Evolutionary conservation across 2,329 filamentous ascomycete genomes (phyloP).

Genomic region (Aspergillus sojae): DNA sequence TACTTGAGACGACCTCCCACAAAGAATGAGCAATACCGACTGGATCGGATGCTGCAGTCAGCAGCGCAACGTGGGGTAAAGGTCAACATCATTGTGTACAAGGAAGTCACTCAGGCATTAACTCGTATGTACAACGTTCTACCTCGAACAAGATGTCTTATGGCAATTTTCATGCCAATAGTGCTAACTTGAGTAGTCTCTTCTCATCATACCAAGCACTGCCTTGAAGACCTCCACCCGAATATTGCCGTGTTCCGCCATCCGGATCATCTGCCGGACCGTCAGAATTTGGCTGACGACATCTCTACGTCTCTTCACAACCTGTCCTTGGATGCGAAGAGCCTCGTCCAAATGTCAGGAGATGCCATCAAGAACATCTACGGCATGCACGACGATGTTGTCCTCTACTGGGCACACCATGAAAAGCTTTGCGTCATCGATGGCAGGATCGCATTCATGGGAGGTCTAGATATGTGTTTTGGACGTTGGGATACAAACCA

Average conservation of each 20-base stretch:
- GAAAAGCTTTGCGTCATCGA: slow-evolving; percentile 88
- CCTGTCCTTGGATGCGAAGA: slow-evolving; percentile 57
- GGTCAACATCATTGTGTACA: slow-evolving; percentile 87
- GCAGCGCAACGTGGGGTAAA: slow-evolving; percentile 83
- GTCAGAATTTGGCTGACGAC: slow-evolving; percentile 64
- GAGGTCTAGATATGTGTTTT: slow-evolving; percentile 84
- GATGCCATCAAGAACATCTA: slow-evolving; percentile 79
- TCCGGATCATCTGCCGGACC: slow-evolving; percentile 81
- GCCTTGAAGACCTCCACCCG: slow-evolving; percentile 73
- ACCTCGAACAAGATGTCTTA: not conserved
- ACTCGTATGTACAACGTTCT: slow-evolving; percentile 63
- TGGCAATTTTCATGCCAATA: not conserved
- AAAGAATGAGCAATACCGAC: slow-evolving; percentile 77
- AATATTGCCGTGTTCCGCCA: slow-evolving; percentile 90
- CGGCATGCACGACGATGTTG: slow-evolving; percentile 76
- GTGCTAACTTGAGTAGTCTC: slow-evolving; percentile 51
- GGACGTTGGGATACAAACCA: slow-evolving; percentile 86
- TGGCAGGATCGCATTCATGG: slow-evolving; percentile 82
- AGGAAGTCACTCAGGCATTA: slow-evolving; percentile 80
- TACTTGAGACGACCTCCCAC: slow-evolving; percentile 82
- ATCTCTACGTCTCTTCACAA: slow-evolving; percentile 60
- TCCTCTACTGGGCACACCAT: slow-evolving; percentile 91
- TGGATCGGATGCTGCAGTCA: slow-evolving; percentile 79
- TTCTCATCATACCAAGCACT: slow-evolving; percentile 76
- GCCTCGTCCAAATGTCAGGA: slow-evolving; percentile 65